phyloP scores from a whole-genome alignment of 257 asterid species.

The Salvia splendens region DNA sequence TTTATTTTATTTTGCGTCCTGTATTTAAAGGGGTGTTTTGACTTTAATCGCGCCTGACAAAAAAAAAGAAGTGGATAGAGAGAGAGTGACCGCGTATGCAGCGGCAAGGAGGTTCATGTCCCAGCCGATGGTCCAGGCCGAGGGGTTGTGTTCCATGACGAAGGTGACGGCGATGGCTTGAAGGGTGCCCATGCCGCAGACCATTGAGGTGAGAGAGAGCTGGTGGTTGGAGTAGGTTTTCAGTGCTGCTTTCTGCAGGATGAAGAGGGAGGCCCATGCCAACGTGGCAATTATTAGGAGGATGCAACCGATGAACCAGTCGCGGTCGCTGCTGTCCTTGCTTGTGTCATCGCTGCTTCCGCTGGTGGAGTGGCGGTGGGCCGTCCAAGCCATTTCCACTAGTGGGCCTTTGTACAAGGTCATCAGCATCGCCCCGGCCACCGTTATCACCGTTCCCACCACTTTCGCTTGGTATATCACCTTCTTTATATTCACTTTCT shows the following conservation, averaged over 20 bases:
- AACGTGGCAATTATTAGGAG: constrained; percentile 76
- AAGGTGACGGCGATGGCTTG: constrained; percentile 80
- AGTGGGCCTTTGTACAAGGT: constrained; percentile 80
- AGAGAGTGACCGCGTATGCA: constrained; percentile 67
- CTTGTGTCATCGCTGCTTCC: not conserved
- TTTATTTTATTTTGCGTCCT: no score
- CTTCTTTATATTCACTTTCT: constrained; percentile 71
- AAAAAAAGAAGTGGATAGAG: no score
- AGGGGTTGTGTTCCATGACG: constrained; percentile 60
- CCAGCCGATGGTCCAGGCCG: constrained; percentile 75
- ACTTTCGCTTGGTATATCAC: constrained; percentile 75
- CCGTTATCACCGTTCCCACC: constrained; percentile 64
- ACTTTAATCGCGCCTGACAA: no score
- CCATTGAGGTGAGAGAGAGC: constrained; percentile 62
- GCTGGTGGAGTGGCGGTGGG: constrained; percentile 34
- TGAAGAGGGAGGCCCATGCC: constrained; percentile 84
- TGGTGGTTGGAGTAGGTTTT: constrained; percentile 61
- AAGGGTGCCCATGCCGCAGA: constrained; percentile 75
- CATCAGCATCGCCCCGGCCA: constrained; percentile 82
- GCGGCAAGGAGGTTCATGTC: constrained; percentile 87
- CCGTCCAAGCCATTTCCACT: constrained; percentile 64
- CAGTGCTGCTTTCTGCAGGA: constrained; percentile 57
- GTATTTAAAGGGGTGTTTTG: no score
- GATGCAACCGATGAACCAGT: constrained; percentile 80
- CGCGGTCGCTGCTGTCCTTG: constrained; percentile 50